A percentile compares a stretch with the other conserved stretches of the same genome.
phyloP scores from a whole-genome alignment of 768 basidiomycete genomes.

The Podaxis sp. region DNA sequence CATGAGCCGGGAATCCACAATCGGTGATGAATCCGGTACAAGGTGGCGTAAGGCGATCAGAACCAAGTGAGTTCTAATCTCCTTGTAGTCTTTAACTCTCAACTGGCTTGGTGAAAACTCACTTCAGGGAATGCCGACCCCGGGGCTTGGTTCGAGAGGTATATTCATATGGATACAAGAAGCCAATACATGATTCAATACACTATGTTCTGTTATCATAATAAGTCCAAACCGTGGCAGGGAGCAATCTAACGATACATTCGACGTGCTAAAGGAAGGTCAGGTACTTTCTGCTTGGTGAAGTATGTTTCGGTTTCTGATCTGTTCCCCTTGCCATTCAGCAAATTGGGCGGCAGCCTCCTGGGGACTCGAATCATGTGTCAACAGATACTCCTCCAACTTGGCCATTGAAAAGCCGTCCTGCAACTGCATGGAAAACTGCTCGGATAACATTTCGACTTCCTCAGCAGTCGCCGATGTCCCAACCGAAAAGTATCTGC shows the following conservation, averaged over 20 bases:
- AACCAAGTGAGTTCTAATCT: neutral
- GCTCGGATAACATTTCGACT: neutral
- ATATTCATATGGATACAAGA: neutral
- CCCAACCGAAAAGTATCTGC: conserved; percentile 40
- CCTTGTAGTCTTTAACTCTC: neutral
- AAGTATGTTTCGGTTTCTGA: neutral
- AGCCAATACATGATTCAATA: neutral
- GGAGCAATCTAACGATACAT: too few relatives aligned
- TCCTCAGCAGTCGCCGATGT: neutral
- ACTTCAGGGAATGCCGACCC: neutral
- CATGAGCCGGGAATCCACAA: neutral
- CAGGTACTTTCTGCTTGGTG: neutral
- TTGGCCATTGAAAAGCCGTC: conserved; percentile 17
- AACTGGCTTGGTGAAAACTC: neutral
- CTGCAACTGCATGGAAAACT: conserved; percentile 62
- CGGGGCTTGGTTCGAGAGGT: neutral
- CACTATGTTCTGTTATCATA: neutral
- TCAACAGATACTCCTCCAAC: neutral
- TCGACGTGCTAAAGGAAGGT: too few relatives aligned
- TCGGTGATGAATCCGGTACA: neutral
- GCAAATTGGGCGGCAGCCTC: neutral
- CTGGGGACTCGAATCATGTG: neutral
- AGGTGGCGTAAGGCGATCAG: neutral
- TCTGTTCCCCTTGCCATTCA: neutral
- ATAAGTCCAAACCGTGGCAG: too few relatives aligned